Percentiles rank a stretch among this genome's conserved stretches.
These are phyloP conservation scores for Aspergillus bertholletiae DNA, from an alignment of 495 filamentous ascomycete genomes.

Conservation along the genomic window DNA sequence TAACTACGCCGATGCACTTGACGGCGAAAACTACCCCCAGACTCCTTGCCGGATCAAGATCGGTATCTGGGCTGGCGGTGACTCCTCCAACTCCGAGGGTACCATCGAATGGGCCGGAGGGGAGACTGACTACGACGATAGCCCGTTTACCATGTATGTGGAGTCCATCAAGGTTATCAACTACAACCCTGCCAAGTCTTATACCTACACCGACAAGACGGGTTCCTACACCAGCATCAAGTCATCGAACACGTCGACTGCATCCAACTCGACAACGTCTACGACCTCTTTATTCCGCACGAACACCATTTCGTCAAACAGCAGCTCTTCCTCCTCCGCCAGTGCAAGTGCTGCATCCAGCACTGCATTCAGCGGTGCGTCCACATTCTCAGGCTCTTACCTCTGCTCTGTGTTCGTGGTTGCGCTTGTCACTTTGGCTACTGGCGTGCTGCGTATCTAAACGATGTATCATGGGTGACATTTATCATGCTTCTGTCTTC, in stretches of 20 bases:
- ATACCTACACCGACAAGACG: slow-evolving; percentile 34
- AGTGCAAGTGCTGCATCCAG: not conserved
- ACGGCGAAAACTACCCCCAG: slow-evolving; percentile 77
- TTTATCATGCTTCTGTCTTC: too few relatives aligned
- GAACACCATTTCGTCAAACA: not conserved
- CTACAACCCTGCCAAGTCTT: slow-evolving; percentile 32
- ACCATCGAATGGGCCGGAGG: slow-evolving; percentile 72
- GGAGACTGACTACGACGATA: slow-evolving; percentile 59
- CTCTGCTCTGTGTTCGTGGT: not conserved
- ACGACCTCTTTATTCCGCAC: not conserved
- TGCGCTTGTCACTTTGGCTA: not conserved
- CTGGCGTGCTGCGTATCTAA: not conserved
- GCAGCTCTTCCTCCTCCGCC: not conserved
- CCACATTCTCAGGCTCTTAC: not conserved
- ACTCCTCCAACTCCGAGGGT: slow-evolving; percentile 56
- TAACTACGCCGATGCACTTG: slow-evolving; percentile 52
- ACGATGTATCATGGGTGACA: not conserved
- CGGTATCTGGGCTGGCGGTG: slow-evolving; percentile 80
- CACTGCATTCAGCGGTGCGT: not conserved
- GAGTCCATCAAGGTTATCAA: slow-evolving; percentile 36
- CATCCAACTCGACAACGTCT: slow-evolving; percentile 1
- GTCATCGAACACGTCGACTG: slow-evolving; percentile 9
- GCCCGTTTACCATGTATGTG: slow-evolving; percentile 70
- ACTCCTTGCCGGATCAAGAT: slow-evolving; percentile 81
- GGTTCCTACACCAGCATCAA: slow-evolving; percentile 34